Percentiles rank a stretch among this genome's conserved stretches.
Evolutionary conservation across 73 alveolate species (phyloP).

Genomic region (Paramecium biaurelia): DNA sequence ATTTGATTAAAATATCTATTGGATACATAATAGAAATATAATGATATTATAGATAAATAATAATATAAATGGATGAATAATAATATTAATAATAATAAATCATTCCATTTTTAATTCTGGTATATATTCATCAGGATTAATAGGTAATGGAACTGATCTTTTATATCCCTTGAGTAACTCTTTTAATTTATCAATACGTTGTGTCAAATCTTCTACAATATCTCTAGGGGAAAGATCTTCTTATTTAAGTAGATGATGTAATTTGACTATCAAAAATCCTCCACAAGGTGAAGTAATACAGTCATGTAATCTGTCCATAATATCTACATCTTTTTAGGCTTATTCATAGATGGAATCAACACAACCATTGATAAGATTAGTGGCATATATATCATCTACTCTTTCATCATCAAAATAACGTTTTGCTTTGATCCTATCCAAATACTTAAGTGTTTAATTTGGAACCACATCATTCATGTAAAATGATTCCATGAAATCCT

Average conservation of each 20-base stretch:
- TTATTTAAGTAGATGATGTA: not conserved
- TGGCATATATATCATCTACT: not conserved
- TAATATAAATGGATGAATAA: not conserved
- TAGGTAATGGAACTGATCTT: constrained; percentile 11
- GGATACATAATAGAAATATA: not conserved
- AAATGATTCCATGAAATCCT: not conserved
- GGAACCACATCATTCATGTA: not conserved
- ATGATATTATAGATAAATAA: too few relatives aligned
- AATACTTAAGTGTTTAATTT: not conserved
- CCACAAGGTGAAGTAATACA: not conserved
- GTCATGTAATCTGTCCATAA: not conserved
- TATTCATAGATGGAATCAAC: not conserved
- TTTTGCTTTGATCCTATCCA: not conserved
- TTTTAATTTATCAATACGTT: not conserved
- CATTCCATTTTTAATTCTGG: constrained; percentile 10
- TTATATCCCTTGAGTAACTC: not conserved
- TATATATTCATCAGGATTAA: not conserved
- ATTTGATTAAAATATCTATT: not conserved
- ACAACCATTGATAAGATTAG: not conserved
- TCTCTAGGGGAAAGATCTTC: not conserved
- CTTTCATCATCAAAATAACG: not conserved
- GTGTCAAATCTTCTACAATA: not conserved
- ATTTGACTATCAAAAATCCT: not conserved
- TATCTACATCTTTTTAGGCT: not conserved
- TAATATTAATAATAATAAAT: not conserved